A percentile compares a stretch with the other conserved stretches of the same genome.
Conservation (phyloP, 2,329 filamentous ascomycete genomes). For the Rutstroemia sp. region DNA sequence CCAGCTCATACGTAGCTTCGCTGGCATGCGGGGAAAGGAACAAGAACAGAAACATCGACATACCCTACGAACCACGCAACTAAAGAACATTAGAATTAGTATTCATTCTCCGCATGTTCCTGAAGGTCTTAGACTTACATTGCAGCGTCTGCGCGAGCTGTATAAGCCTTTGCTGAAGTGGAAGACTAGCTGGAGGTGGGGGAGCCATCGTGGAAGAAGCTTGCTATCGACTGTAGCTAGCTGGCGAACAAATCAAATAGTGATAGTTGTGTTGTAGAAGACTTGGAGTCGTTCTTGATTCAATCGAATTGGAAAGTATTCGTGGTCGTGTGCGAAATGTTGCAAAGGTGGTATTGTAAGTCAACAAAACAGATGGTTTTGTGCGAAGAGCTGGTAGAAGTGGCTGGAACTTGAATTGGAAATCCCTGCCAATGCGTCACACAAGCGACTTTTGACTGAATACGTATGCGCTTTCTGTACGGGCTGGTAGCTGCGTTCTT, state of each 20-base stretch:
- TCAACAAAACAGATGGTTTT: not conserved
- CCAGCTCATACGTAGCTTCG: slow-evolving; percentile 1
- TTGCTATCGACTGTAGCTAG: not conserved
- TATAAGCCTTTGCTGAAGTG: slow-evolving; percentile 50
- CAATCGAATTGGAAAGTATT: not conserved
- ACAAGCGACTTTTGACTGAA: not conserved
- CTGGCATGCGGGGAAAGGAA: not conserved
- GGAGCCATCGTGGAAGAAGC: slow-evolving; percentile 25
- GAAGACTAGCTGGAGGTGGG: slow-evolving; percentile 27
- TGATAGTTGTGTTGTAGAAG: not conserved
- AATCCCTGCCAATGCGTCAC: slow-evolving; percentile 6
- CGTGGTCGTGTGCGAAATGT: not conserved
- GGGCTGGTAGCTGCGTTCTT: too few species aligned
- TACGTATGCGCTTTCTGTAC: not conserved
- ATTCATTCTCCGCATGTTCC: slow-evolving; percentile 8
- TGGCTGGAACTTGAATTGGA: not conserved
- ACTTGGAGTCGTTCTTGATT: not conserved
- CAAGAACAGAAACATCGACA: slow-evolving; percentile 32
- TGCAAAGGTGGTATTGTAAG: not conserved
- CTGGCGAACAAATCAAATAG: not conserved
- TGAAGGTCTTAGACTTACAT: slow-evolving; percentile 53
- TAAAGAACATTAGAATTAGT: slow-evolving; percentile 30
- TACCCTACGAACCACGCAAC: slow-evolving; percentile 80
- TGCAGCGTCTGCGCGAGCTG: slow-evolving; percentile 83
- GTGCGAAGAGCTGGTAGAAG: not conserved